Evolutionary conservation across 495 filamentous ascomycete genomes (phyloP).

Genomic region (Podospora pseudocomata): DNA sequence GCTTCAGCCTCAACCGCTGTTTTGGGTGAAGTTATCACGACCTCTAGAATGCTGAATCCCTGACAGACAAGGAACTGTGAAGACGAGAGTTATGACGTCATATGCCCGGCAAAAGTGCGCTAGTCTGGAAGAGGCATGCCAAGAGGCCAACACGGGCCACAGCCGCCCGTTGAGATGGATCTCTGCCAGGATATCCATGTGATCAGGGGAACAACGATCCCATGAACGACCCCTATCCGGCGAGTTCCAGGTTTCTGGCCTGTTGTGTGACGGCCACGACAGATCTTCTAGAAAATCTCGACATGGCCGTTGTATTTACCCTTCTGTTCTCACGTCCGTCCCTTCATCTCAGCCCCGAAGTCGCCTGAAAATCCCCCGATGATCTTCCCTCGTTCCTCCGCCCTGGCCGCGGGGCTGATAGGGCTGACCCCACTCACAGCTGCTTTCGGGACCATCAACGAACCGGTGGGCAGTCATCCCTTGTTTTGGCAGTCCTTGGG

Average conservation of each 20-base stretch:
- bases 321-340: not conserved
- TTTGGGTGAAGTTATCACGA: not conserved
- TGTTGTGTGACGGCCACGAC: not conserved
- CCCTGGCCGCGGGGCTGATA: not conserved
- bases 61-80: no score
- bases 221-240: no score
- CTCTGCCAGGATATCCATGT: not conserved
- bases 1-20: not conserved
- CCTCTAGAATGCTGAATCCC: not conserved
- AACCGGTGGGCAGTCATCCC: slow-evolving; percentile 6
- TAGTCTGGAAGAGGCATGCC: not conserved
- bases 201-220: not conserved
- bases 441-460: slow-evolving; percentile 30
- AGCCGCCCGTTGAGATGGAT: not conserved
- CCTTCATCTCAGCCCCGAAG: not conserved
- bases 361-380: not conserved
- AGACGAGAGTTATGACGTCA: not conserved
- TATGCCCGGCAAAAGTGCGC: no score
- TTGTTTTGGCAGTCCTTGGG: not conserved
- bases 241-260: not conserved
- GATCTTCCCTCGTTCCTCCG: not conserved
- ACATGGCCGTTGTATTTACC: not conserved
- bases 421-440: slow-evolving; percentile 1
- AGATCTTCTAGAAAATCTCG: not conserved
- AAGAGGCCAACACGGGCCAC: not conserved